A percentile compares a stretch with the other conserved stretches of the same genome.
Conservation (phyloP, 805 yeast genomes). For the Debaryomyces prosopidis region DNA sequence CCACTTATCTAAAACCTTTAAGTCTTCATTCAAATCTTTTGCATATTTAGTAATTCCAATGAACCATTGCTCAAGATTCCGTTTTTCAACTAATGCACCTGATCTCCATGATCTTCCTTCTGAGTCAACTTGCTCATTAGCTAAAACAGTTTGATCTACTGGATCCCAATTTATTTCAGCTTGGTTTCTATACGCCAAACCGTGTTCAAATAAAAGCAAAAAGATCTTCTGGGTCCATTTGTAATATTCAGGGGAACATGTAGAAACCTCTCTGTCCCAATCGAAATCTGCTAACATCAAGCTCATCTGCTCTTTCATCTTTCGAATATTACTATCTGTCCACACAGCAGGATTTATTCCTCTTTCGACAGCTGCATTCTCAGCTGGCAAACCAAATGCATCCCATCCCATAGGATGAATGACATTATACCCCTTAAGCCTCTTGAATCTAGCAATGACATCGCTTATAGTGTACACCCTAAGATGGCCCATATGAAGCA, state of each 20-base stretch:
- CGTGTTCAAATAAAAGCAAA: constrained; percentile 66
- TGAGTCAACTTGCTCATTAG: constrained; percentile 92
- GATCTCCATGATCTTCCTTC: constrained; percentile 95
- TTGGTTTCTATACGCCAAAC: constrained; percentile 79
- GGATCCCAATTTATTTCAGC: constrained; percentile 99
- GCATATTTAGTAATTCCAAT: constrained; percentile 86
- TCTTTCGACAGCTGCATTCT: constrained; percentile 93
- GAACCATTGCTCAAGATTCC: constrained; percentile 87
- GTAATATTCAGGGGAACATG: constrained; percentile 86
- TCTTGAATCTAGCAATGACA: constrained; percentile 72
- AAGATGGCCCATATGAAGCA: constrained; percentile 89
- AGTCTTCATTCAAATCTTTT: constrained; percentile 61
- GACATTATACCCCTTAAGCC: constrained; percentile 75
- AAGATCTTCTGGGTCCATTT: constrained; percentile 91
- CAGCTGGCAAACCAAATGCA: constrained; percentile 98
- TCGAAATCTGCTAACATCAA: constrained; percentile 84
- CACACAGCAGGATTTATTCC: constrained; percentile 76
- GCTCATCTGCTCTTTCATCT: constrained; percentile 83
- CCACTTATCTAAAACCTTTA: constrained; percentile 68
- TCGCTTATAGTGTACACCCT: constrained; percentile 93
- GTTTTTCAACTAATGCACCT: constrained; percentile 90
- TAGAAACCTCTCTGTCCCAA: constrained; percentile 88
- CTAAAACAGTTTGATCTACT: constrained; percentile 88
- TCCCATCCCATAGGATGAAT: constrained; percentile 99
- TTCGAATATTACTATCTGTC: constrained; percentile 78